phyloP scores from a whole-genome alignment of 306 rosid genomes.

The Glycyrrhiza uralensis region DNA sequence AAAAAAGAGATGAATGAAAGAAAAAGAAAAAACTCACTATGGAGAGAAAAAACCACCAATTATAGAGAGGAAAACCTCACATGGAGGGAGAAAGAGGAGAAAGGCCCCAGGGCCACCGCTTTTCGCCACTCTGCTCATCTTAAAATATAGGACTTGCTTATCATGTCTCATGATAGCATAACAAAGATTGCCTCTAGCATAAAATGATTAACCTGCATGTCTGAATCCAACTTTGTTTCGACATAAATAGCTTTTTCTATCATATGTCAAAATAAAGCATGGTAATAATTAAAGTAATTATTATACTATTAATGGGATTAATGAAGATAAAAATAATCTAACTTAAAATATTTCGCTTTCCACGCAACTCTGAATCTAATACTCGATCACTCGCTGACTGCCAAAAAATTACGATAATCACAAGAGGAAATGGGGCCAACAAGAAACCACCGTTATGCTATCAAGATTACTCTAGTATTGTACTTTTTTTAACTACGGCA shows the following conservation, averaged over 20 bases:
- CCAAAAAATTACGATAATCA: neutral
- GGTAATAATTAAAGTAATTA: neutral
- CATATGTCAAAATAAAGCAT: neutral
- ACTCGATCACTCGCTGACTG: neutral
- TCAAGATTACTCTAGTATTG: neutral
- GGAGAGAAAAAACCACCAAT: too few species aligned
- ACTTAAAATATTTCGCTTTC: neutral
- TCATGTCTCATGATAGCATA: too few species aligned
- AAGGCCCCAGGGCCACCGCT: too few species aligned
- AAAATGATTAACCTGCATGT: neutral
- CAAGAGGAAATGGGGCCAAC: neutral
- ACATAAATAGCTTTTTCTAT: neutral
- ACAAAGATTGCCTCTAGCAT: too few species aligned
- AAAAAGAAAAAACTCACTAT: too few species aligned
- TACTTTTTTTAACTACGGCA: neutral
- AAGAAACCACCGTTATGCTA: neutral
- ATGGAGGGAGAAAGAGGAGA: too few species aligned
- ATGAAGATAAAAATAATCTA: neutral
- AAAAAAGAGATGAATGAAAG: too few species aligned
- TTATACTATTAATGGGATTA: neutral
- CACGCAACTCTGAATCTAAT: neutral
- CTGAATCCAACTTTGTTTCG: neutral
- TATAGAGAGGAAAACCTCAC: too few species aligned
- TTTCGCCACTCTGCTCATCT: too few species aligned
- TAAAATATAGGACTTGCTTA: too few species aligned